Evolutionary conservation across 495 filamentous ascomycete species (phyloP).

Genomic region (Daldinia loculata): DNA sequence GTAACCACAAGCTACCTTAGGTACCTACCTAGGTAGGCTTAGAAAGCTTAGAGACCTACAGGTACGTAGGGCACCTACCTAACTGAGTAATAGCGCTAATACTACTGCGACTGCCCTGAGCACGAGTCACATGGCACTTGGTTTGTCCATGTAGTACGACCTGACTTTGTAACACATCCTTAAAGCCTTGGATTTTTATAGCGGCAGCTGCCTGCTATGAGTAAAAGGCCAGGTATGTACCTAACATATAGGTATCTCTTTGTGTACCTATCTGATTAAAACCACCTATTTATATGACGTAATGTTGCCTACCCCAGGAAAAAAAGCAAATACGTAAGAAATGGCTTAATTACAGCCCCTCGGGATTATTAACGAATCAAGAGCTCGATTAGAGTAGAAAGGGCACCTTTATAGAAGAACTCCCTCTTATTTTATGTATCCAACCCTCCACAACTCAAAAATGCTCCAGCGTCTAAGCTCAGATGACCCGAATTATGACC

Average conservation of each 20-base stretch:
- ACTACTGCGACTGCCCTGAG: neutral
- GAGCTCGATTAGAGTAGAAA: neutral
- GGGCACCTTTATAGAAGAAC: constrained; percentile 4
- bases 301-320: neutral
- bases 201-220: neutral
- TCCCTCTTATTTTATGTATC: neutral
- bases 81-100: constrained; percentile 4
- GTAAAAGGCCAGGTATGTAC: neutral
- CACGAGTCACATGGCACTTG: neutral
- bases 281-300: neutral
- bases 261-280: neutral
- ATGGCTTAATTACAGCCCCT: constrained; percentile 1
- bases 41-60: neutral
- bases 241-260: neutral
- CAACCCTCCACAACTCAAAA: constrained; percentile 5
- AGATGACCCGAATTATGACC: constrained; percentile 28
- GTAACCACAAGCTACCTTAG: neutral
- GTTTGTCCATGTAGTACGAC: neutral
- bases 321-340: neutral
- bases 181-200: neutral
- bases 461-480: constrained; percentile 2
- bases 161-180: neutral
- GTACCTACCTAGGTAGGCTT: neutral
- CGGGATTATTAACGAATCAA: constrained; percentile 1
- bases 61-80: neutral